Evolutionary conservation across 2,329 filamentous ascomycete genomes (phyloP).

Genomic region (Paecilomyces variotii): DNA sequence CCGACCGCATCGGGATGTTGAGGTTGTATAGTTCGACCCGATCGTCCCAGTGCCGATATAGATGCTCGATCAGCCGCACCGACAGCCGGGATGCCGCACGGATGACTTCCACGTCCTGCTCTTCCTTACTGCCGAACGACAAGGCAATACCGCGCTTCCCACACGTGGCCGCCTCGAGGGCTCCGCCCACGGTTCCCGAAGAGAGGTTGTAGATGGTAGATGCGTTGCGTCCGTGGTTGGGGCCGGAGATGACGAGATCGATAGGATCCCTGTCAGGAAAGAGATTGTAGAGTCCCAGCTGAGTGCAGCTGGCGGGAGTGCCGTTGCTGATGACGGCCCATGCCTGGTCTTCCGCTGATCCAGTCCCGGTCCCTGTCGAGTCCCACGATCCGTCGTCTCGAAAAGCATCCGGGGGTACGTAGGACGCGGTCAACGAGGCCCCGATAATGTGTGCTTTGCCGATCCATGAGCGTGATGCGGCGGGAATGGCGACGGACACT

Average conservation of each 20-base stretch:
- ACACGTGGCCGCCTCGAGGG: conserved; percentile 66
- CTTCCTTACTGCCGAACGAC: conserved; percentile 72
- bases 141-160: conserved; percentile 63
- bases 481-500: conserved; percentile 80
- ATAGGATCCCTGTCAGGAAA: conserved; percentile 60
- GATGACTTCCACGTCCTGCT: conserved; percentile 70
- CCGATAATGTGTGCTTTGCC: conserved; percentile 93
- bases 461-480: conserved; percentile 88
- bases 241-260: conserved; percentile 67
- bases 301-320: conserved; percentile 67
- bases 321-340: conserved; percentile 67
- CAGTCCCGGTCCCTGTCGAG: neutral
- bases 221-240: conserved; percentile 72
- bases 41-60: conserved; percentile 61
- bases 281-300: conserved; percentile 69
- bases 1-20: conserved; percentile 73
- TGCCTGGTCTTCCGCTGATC: conserved; percentile 47
- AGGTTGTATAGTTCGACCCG: conserved; percentile 75
- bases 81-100: conserved; percentile 62
- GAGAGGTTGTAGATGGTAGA: conserved; percentile 69
- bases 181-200: conserved; percentile 67
- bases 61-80: conserved; percentile 65
- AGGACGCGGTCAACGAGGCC: conserved; percentile 68
- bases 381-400: conserved; percentile 48
- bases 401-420: conserved; percentile 59